Conservation (phyloP, 139 green algal genomes). For the Ettlia oleoabundans region DNA sequence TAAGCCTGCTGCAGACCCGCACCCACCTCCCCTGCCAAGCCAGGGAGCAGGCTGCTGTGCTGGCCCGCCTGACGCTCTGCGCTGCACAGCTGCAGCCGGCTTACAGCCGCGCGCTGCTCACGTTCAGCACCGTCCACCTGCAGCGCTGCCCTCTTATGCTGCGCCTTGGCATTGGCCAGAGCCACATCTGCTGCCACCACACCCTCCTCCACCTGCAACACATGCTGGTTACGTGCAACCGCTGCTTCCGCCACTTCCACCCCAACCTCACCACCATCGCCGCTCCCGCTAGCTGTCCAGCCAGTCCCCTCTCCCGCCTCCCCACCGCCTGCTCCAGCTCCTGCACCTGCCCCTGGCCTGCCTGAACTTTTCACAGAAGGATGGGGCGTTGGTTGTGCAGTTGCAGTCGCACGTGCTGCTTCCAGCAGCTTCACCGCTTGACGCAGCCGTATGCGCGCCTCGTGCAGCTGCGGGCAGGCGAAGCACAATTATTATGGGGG, state of each 20-base stretch:
- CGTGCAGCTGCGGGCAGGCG: too few species aligned
- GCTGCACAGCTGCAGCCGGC: constrained; percentile 38
- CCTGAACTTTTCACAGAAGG: background rate
- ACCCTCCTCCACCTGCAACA: constrained; percentile 1
- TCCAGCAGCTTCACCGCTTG: background rate
- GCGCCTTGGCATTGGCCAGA: constrained; percentile 18
- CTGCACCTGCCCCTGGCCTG: background rate
- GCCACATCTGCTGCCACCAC: constrained; percentile 37
- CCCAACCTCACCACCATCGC: too few species aligned
- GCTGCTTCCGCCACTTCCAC: too few species aligned
- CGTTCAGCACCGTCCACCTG: constrained; percentile 9
- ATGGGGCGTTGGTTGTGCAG: background rate
- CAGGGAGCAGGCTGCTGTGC: constrained; percentile 20
- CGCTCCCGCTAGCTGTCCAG: too few species aligned
- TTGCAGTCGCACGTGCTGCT: background rate
- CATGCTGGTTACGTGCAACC: too few species aligned
- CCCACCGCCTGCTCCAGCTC: background rate
- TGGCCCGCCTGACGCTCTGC: background rate
- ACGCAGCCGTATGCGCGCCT: background rate
- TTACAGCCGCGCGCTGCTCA: constrained; percentile 25
- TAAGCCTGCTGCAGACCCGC: constrained; percentile 45
- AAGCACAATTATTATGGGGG: too few species aligned
- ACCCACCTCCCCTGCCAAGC: constrained; percentile 16
- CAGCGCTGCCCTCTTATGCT: constrained; percentile 17
- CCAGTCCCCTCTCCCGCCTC: too few species aligned